Percentiles rank a stretch among this genome's conserved stretches.
Conservation (phyloP, 352 stramenopile genomes). For the Phytophthora constricta region DNA sequence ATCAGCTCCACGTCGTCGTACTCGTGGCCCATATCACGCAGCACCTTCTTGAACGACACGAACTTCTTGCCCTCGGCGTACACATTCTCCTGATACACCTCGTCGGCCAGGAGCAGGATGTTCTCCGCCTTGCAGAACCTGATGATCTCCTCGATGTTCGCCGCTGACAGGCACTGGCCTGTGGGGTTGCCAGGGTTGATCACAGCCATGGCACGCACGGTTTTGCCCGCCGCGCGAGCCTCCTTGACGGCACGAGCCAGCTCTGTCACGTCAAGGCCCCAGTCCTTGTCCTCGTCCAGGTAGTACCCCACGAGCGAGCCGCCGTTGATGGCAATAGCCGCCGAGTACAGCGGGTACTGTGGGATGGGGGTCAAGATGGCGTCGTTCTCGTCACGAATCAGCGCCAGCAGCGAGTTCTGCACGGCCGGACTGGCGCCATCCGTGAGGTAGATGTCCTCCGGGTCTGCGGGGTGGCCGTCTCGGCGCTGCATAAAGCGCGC, state of each 20-base stretch:
- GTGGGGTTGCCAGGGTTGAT: conserved; percentile 99
- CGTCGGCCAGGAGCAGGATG: conserved; percentile 97
- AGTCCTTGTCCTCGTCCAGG: conserved; percentile 95
- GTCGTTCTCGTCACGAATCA: conserved; percentile 90
- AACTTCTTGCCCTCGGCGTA: conserved; percentile 95
- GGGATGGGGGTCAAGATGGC: conserved; percentile 97
- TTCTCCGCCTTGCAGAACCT: conserved; percentile 95
- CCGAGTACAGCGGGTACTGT: conserved; percentile 99
- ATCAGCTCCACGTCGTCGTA: conserved; percentile 95
- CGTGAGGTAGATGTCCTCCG: conserved; percentile 97
- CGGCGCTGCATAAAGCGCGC: conserved; percentile 88
- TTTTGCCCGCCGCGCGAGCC: conserved; percentile 90
- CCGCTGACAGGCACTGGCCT: conserved; percentile 83
- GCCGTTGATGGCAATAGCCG: conserved; percentile 94
- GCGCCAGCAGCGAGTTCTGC: conserved; percentile 90
- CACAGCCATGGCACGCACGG: conserved; percentile 94
- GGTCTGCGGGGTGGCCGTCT: conserved; percentile 91
- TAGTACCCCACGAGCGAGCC: conserved; percentile 97
- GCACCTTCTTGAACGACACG: conserved; percentile 95
- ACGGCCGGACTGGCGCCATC: conserved; percentile 97
- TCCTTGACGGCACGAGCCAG: conserved; percentile 91
- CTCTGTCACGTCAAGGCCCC: conserved; percentile 91
- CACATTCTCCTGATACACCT: conserved; percentile 99
- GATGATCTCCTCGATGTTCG: conserved; percentile 96
- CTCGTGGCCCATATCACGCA: conserved; percentile 87